Evolutionary conservation across 139 green algal species (phyloP).

Genomic region (Desmodesmus armatus): DNA sequence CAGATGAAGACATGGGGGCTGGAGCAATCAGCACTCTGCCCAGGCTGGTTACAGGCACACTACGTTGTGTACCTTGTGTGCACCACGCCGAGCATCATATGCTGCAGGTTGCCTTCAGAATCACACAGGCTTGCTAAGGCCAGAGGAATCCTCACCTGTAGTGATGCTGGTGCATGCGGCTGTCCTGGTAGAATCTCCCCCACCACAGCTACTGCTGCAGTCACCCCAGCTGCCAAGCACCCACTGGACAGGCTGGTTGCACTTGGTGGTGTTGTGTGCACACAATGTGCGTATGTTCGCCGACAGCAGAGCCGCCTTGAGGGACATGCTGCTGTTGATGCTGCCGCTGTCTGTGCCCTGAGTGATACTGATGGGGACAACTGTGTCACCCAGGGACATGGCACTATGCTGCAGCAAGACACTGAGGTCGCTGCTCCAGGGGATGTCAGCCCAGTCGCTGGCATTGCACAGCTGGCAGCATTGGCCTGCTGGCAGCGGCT

Average conservation of each 20-base stretch:
- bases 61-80: too few relatives aligned
- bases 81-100: too few relatives aligned
- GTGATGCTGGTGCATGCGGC: not conserved
- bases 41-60: too few relatives aligned
- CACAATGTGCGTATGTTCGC: too few relatives aligned
- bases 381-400: not conserved
- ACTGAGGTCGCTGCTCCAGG: not conserved
- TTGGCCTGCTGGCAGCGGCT: not conserved
- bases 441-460: not conserved
- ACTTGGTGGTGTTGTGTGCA: too few relatives aligned
- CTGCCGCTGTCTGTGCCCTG: too few relatives aligned
- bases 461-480: not conserved
- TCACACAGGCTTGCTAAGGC: too few relatives aligned
- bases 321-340: too few relatives aligned
- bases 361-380: too few relatives aligned
- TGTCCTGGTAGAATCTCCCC: not conserved
- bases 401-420: not conserved
- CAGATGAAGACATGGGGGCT: too few relatives aligned
- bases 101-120: too few relatives aligned
- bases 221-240: slow-evolving; percentile 17
- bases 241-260: not conserved
- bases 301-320: not conserved
- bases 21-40: too few relatives aligned
- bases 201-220: slow-evolving; percentile 18
- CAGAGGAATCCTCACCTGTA: not conserved